phyloP scores from a whole-genome alignment of 371 early-diverging fungal species.

The Mucor sp. region DNA sequence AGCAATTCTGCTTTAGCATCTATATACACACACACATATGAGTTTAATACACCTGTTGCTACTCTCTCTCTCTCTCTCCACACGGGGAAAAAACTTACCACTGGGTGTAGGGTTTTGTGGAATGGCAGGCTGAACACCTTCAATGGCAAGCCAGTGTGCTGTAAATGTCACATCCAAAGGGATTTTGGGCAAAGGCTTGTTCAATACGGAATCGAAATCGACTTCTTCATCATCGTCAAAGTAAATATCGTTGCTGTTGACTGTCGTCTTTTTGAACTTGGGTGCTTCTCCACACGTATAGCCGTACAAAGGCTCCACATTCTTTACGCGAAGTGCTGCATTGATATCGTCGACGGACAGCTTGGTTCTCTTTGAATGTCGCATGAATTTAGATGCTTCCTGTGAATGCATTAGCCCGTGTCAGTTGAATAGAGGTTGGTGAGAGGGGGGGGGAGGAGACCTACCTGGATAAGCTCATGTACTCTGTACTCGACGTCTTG shows the following conservation, averaged over 20 bases:
- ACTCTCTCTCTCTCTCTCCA: too few species aligned
- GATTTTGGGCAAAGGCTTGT: slow-evolving; percentile 91
- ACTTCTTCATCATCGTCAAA: slow-evolving; percentile 98
- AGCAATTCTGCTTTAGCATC: slow-evolving; percentile 62
- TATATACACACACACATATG: neutral
- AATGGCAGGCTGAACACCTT: slow-evolving; percentile 99
- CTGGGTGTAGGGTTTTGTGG: slow-evolving; percentile 96
- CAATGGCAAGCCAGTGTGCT: slow-evolving; percentile 99
- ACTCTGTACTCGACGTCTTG: slow-evolving; percentile 98
- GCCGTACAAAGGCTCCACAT: slow-evolving; percentile 98
- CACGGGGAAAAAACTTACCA: slow-evolving; percentile 45
- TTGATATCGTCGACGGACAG: slow-evolving; percentile 95
- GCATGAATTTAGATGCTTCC: slow-evolving; percentile 99
- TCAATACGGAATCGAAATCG: slow-evolving; percentile 92
- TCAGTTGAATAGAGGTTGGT: too few species aligned
- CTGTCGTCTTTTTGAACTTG: slow-evolving; percentile 71
- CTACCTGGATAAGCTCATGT: slow-evolving; percentile 92
- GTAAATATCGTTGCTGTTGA: slow-evolving; percentile 75
- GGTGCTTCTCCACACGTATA: slow-evolving; percentile 80
- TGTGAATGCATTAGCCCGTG: slow-evolving; percentile 25
- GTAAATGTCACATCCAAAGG: slow-evolving; percentile 90
- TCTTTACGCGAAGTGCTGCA: slow-evolving; percentile 92
- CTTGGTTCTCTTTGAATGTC: slow-evolving; percentile 89
- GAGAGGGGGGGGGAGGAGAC: too few species aligned
- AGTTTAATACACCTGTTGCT: neutral